These are phyloP conservation scores for Neurospora cerealis DNA, from an alignment of 495 filamentous ascomycete genomes.

Conservation along the genomic window DNA sequence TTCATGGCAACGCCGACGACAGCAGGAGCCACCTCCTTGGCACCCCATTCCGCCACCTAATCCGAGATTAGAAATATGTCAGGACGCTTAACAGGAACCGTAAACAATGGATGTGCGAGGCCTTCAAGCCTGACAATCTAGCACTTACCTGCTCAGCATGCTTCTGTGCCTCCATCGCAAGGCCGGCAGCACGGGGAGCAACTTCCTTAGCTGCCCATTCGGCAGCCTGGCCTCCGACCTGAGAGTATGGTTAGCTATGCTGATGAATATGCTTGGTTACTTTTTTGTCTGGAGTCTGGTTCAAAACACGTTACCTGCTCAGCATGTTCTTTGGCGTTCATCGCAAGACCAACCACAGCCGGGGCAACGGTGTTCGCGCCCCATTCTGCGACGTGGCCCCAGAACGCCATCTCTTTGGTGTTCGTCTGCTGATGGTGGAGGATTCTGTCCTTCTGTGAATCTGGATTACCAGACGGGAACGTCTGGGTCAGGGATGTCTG, in stretches of 20 bases:
- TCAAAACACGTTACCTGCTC: no score
- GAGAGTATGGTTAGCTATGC: background rate
- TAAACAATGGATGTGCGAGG: background rate
- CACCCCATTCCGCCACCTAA: background rate
- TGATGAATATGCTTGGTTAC: no score
- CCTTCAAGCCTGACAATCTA: background rate
- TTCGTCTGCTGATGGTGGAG: background rate
- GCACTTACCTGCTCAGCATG: background rate
- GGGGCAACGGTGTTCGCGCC: background rate
- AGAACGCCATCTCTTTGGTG: background rate
- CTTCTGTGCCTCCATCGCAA: background rate
- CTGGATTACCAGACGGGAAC: no score
- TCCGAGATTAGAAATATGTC: background rate
- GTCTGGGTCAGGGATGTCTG: no score
- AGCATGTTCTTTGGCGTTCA: background rate
- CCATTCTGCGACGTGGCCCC: background rate
- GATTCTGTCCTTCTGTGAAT: no score
- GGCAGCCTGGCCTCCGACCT: background rate
- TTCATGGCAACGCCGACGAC: background rate
- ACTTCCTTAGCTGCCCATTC: background rate
- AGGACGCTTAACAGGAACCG: background rate
- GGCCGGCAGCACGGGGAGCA: background rate
- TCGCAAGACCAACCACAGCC: background rate
- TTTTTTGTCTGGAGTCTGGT: no score
- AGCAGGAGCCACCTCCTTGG: background rate